Base-by-base conservation (phyloP, 108 stramenopile genomes). In the Skeletonema marinoi region DNA sequence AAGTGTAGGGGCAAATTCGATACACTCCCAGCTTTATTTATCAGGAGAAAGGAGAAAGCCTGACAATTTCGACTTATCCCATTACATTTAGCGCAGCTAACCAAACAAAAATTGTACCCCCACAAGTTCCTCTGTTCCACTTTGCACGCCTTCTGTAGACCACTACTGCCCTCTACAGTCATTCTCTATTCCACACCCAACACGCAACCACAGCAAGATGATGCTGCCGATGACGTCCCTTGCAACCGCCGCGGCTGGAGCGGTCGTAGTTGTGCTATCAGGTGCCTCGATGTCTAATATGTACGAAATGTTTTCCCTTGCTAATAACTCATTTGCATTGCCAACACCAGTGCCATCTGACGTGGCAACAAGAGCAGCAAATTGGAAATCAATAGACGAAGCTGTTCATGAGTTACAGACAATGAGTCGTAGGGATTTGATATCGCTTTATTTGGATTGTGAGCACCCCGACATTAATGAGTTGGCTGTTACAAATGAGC, bases 231-330 rank as follows among this genome's bases (percentile, higher is more conserved):
- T 60, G 10, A 4, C 33, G 32, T 17, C 70, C 33, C 12, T 71
- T 16, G 35, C 35, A 19, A 38, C 51, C 8, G 70, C 75, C 9
- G 31, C 63, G 21, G 58, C 32, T 3, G 78, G 70, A 44, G 66
- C 70, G 16, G 65, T 25, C 30, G 48, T 65, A 36, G 65, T 64
- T n/a, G 35, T 71, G n/a, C 70, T 78, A 3, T 56, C 54, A 25
- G 54, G 54, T 29, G 70, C 78, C 16, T 78, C 78, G 2, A 32
- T 71, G 6, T 66, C 25, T 14, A 78, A 78, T 61, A 71, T 78
- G 70, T 58, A 39, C 56, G 78, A 78, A 60, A 78, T 58, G 65
- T 64, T 58, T 35, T n/a, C 63, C 30, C 44, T 58, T 30, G 70
- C 59, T 2, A 59, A 31, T 31, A 42, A 63, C 25, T 25, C 25